Evolutionary conservation across 1,284 basidiomycete species (phyloP).

Genomic region (Trametes hirsuta): DNA sequence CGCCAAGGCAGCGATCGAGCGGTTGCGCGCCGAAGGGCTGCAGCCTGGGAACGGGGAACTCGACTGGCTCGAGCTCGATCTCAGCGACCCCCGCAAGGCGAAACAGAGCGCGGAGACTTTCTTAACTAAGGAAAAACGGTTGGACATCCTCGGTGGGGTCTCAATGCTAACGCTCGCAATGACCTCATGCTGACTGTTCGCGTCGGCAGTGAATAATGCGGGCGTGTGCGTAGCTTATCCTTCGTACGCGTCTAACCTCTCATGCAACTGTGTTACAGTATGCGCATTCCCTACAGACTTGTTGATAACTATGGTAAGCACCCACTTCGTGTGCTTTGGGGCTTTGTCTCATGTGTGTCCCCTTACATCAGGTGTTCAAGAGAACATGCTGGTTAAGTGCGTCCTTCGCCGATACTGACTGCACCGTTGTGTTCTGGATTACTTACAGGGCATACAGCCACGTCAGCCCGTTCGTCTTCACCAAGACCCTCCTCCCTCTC

Average conservation of each 20-base stretch:
- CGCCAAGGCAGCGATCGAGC: constrained; percentile 42
- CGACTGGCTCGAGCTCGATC: constrained; percentile 50
- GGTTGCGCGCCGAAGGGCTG: constrained; percentile 39
- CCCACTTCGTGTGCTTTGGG: background rate
- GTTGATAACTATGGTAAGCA: constrained; percentile 10
- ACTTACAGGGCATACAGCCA: constrained; percentile 37
- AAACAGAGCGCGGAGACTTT: constrained; percentile 52
- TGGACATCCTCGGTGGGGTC: constrained; percentile 47
- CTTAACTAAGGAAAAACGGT: constrained; percentile 45
- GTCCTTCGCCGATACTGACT: constrained; percentile 12
- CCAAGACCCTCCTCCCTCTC: constrained; percentile 50
- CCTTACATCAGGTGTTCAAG: constrained; percentile 33
- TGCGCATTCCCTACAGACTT: constrained; percentile 30
- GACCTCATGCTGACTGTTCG: background rate
- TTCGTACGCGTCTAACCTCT: background rate
- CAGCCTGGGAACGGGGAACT: constrained; percentile 41
- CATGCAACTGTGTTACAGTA: constrained; percentile 16
- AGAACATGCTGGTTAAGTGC: constrained; percentile 49
- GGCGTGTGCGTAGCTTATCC: constrained; percentile 40
- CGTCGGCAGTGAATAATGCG: constrained; percentile 52
- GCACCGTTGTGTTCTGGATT: background rate
- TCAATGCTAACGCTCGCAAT: background rate
- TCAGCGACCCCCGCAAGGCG: constrained; percentile 46
- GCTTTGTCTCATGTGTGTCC: background rate
- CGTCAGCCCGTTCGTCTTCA: constrained; percentile 52